phyloP scores from a whole-genome alignment of 768 basidiomycete species.

The Albatrellus ellisii region DNA sequence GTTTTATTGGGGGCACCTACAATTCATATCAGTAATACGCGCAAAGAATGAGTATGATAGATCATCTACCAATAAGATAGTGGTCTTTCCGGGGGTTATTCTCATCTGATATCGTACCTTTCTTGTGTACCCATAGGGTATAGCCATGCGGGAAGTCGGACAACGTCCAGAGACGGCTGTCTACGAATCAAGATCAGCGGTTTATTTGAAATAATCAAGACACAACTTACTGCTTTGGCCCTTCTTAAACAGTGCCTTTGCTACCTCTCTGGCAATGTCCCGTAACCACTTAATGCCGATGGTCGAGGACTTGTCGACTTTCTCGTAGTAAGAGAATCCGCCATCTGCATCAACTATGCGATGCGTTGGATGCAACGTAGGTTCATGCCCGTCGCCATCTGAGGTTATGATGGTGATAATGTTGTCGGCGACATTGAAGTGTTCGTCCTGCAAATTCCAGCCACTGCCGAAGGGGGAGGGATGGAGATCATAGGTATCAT shows the following conservation, averaged over 20 bases:
- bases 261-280: too few relatives aligned
- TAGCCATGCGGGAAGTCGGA: background rate
- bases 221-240: too few relatives aligned
- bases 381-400: background rate
- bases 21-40: background rate
- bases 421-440: background rate
- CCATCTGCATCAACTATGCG: background rate
- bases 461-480: too few relatives aligned
- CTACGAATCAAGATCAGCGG: background rate
- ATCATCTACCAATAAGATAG: slow-evolving; percentile 3
- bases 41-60: background rate
- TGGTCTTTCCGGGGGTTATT: slow-evolving; percentile 7
- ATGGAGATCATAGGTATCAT: too few relatives aligned
- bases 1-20: background rate
- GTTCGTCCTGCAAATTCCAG: background rate
- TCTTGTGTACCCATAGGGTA: slow-evolving; percentile 7
- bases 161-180: slow-evolving; percentile 3
- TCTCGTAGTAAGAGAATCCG: background rate
- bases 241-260: too few relatives aligned
- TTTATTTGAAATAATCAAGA: too few relatives aligned
- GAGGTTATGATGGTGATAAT: slow-evolving; percentile 4
- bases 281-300: background rate
- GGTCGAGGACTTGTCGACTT: background rate
- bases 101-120: background rate
- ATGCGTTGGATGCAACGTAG: background rate